Conservation (phyloP, 2,329 filamentous ascomycete genomes). For the Seiridium cupressi region DNA sequence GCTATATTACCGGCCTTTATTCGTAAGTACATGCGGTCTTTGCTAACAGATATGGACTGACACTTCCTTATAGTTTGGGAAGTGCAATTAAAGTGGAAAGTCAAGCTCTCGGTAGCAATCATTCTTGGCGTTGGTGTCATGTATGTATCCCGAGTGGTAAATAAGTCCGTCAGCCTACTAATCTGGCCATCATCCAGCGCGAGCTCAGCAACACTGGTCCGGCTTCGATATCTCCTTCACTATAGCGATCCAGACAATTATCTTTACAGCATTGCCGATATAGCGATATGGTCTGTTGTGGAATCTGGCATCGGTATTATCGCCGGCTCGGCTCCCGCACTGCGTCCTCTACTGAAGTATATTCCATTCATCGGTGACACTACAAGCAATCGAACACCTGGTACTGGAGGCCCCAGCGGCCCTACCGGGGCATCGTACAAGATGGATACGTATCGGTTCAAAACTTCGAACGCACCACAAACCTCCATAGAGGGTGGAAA, state of each 20-base stretch:
- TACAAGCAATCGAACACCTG: neutral
- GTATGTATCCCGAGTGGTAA: neutral
- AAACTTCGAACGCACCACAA: neutral
- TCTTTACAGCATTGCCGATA: neutral
- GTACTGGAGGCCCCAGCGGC: neutral
- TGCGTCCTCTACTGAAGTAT: neutral
- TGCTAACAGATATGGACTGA: neutral
- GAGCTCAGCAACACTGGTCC: neutral
- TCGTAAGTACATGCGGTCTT: neutral
- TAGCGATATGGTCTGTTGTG: neutral
- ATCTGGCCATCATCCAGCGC: neutral
- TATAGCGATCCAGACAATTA: neutral
- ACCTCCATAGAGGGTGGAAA: neutral
- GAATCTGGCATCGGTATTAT: constrained; percentile 1
- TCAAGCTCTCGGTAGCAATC: neutral
- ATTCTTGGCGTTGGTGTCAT: neutral
- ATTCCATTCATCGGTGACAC: neutral
- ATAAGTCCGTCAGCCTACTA: neutral
- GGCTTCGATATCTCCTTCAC: neutral
- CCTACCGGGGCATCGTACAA: neutral
- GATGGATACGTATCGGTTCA: neutral
- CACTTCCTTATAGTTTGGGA: neutral
- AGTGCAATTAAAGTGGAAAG: neutral
- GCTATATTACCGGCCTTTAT: neutral
- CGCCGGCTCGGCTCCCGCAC: neutral